These are phyloP conservation scores for Lachnellula occidentalis DNA, from an alignment of 2,329 filamentous ascomycete genomes.

Conservation along the genomic window DNA sequence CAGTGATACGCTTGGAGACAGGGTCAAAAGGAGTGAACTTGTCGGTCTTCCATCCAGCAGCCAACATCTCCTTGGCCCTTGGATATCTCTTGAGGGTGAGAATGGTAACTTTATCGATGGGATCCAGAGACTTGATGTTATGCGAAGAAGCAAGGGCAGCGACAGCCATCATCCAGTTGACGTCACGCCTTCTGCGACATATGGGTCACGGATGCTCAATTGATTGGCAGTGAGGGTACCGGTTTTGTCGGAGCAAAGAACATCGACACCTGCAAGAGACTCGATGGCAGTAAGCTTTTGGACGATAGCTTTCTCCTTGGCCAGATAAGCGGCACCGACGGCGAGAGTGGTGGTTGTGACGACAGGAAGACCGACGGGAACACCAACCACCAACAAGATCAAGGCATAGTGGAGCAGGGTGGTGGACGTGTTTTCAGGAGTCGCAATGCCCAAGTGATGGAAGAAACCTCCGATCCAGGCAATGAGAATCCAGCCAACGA, in stretches of 20 bases:
- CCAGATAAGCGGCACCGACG: conserved; percentile 71
- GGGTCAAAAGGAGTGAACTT: conserved; percentile 76
- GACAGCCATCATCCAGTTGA: conserved; percentile 82
- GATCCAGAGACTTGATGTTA: conserved; percentile 73
- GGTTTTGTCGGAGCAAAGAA: conserved; percentile 78
- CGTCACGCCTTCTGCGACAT: conserved; percentile 71
- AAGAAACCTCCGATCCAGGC: conserved; percentile 78
- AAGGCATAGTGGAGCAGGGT: conserved; percentile 64
- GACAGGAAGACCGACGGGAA: conserved; percentile 73
- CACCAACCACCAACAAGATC: conserved; percentile 71
- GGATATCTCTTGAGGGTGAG: conserved; percentile 71
- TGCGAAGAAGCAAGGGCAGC: conserved; percentile 72
- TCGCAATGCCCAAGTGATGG: conserved; percentile 60
- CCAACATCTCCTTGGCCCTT: conserved; percentile 70
- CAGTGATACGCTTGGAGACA: conserved; percentile 73
- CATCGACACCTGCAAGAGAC: conserved; percentile 69
- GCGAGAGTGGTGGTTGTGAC: conserved; percentile 74
- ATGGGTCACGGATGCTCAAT: conserved; percentile 71
- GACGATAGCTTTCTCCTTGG: conserved; percentile 72
- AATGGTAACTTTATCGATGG: conserved; percentile 75
- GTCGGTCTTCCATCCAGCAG: conserved; percentile 69
- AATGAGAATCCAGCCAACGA: conserved; percentile 71
- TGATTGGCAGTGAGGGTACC: conserved; percentile 73
- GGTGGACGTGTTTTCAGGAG: conserved; percentile 50
- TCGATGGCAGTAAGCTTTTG: conserved; percentile 77